Conservation (phyloP, 2,329 filamentous ascomycete species). For the Metarhizium humberi region DNA sequence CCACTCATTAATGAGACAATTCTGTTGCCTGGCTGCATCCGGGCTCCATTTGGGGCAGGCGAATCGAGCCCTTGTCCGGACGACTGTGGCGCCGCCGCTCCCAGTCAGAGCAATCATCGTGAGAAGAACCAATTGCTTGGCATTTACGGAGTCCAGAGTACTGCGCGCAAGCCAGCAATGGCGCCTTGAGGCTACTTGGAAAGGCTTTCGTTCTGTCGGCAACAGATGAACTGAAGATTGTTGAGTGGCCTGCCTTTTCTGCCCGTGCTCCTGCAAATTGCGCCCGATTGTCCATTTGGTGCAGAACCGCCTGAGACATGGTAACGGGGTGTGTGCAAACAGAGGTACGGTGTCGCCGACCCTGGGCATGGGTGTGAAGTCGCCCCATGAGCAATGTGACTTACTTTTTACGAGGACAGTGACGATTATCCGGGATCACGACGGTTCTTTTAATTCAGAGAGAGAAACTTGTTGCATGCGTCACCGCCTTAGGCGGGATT, state of each 20-base stretch:
- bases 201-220: too few species aligned
- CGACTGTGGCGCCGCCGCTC: not conserved
- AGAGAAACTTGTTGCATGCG: too few species aligned
- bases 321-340: not conserved
- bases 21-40: slow-evolving; percentile 19
- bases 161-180: too few species aligned
- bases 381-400: too few species aligned
- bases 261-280: not conserved
- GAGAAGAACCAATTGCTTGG: not conserved
- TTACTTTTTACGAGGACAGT: too few species aligned
- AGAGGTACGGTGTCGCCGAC: not conserved
- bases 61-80: not conserved
- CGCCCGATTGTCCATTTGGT: not conserved
- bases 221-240: too few species aligned
- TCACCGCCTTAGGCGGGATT: not conserved
- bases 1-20: slow-evolving; percentile 19
- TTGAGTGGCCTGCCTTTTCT: not conserved
- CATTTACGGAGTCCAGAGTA: not conserved
- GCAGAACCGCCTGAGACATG: not conserved
- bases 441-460: too few species aligned
- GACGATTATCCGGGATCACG: too few species aligned
- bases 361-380: not conserved
- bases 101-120: not conserved
- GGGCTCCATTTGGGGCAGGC: not conserved
- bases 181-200: too few species aligned